Conservation (phyloP, 2,329 filamentous ascomycete species). For the Apiospora arundinis region DNA sequence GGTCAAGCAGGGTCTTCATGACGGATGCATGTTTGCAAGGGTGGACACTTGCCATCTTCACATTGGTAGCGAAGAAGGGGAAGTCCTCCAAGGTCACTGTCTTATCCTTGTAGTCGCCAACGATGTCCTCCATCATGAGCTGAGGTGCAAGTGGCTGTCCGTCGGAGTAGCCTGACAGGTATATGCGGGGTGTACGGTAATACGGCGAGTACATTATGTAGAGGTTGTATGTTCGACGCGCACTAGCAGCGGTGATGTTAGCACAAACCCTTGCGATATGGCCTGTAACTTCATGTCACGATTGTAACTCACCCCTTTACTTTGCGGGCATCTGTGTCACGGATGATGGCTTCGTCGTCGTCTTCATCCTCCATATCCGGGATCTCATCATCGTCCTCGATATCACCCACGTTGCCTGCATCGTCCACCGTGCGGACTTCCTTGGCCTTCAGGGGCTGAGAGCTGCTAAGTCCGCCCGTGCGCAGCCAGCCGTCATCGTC, state of each 20-base stretch:
- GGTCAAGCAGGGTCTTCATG: slow-evolving; percentile 97
- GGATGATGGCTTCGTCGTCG: slow-evolving; percentile 88
- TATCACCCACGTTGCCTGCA: slow-evolving; percentile 82
- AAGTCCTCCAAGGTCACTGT: slow-evolving; percentile 98
- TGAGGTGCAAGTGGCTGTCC: slow-evolving; percentile 83
- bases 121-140: slow-evolving; percentile 95
- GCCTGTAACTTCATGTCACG: slow-evolving; percentile 16
- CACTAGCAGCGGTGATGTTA: slow-evolving; percentile 55
- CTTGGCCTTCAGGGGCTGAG: slow-evolving; percentile 75
- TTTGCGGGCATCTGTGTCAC: slow-evolving; percentile 65
- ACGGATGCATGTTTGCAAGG: slow-evolving; percentile 97
- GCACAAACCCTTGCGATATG: slow-evolving; percentile 25
- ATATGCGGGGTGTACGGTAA: slow-evolving; percentile 94
- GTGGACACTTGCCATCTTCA: slow-evolving; percentile 97
- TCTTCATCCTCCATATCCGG: slow-evolving; percentile 99
- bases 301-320: slow-evolving; percentile 49
- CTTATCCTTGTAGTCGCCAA: slow-evolving; percentile 97
- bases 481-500: slow-evolving; percentile 91
- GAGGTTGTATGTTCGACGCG: slow-evolving; percentile 91
- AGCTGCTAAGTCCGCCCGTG: slow-evolving; percentile 79
- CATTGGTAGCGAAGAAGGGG: slow-evolving; percentile 86
- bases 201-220: slow-evolving; percentile 99
- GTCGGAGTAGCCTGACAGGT: slow-evolving; percentile 87
- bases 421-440: slow-evolving; percentile 92
- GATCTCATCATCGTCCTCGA: slow-evolving; percentile 81